phyloP scores from a whole-genome alignment of 176 grass and related monocot species.

The Carex littledalei region DNA sequence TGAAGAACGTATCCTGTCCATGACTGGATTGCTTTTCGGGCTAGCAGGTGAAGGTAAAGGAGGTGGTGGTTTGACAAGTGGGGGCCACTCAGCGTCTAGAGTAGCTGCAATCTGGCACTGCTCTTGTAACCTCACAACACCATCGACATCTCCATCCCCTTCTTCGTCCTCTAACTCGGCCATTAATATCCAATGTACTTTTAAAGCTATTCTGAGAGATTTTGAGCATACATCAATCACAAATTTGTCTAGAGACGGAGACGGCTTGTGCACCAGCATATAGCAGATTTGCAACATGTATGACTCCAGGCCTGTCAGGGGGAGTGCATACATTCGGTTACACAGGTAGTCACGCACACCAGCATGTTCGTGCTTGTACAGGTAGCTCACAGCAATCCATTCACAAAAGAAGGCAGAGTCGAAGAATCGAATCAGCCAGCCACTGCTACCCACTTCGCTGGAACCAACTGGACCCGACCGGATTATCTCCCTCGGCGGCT shows the following conservation, averaged over 20 bases:
- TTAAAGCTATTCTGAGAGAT: slow-evolving; percentile 81
- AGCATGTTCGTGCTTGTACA: slow-evolving; percentile 94
- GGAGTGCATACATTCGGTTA: slow-evolving; percentile 98
- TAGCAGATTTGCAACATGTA: slow-evolving; percentile 99
- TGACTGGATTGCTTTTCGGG: slow-evolving; percentile 65
- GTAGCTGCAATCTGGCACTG: slow-evolving; percentile 84
- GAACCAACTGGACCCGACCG: slow-evolving; percentile 29
- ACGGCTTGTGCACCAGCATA: slow-evolving; percentile 96
- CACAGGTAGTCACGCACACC: slow-evolving; percentile 97
- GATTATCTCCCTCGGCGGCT: slow-evolving; percentile 90
- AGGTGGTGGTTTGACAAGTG: slow-evolving; percentile 30
- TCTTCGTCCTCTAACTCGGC: slow-evolving; percentile 92
- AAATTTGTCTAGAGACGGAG: slow-evolving; percentile 86
- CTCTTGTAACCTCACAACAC: slow-evolving; percentile 47
- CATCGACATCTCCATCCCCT: slow-evolving; percentile 15
- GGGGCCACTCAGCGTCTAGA: slow-evolving; percentile 65
- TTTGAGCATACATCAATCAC: slow-evolving; percentile 92
- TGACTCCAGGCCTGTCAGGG: slow-evolving; percentile 72
- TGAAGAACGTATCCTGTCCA: slow-evolving; percentile 80
- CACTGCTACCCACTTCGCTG: slow-evolving; percentile 67
- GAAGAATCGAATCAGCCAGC: slow-evolving; percentile 97
- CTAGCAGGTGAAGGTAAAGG: slow-evolving; percentile 40
- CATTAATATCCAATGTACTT: slow-evolving; percentile 91
- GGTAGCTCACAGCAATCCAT: slow-evolving; percentile 99
- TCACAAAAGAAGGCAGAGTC: slow-evolving; percentile 99